Evolutionary conservation across 2,329 filamentous ascomycete genomes (phyloP).

Genomic region (Stromatinia cepivora): DNA sequence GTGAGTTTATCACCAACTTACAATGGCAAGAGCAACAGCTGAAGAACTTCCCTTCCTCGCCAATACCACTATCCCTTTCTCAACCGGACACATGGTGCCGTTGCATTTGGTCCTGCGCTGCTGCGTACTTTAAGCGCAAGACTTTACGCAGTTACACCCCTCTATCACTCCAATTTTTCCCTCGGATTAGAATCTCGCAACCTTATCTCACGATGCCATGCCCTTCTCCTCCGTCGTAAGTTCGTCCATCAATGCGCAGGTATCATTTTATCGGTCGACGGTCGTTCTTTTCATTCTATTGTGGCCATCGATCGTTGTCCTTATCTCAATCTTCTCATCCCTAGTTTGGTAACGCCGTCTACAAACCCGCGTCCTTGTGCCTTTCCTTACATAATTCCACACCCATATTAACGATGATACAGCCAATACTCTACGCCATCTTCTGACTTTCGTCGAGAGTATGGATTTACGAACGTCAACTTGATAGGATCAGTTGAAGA

Average conservation of each 20-base stretch:
- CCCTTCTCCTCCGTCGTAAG: not conserved
- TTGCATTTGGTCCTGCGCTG: not conserved
- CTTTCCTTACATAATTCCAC: not conserved
- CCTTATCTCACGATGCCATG: not conserved
- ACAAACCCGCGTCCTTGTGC: not conserved
- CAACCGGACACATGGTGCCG: not conserved
- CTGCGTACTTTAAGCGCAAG: too few species aligned
- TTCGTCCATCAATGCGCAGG: not conserved
- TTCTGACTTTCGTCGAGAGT: too few species aligned
- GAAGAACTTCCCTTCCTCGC: not conserved
- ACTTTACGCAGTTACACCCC: too few species aligned
- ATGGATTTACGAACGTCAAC: too few species aligned
- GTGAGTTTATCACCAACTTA: not conserved
- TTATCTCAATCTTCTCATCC: not conserved
- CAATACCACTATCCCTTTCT: too few species aligned
- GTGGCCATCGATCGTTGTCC: not conserved
- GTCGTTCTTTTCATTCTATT: not conserved
- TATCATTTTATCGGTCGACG: not conserved
- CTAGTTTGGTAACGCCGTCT: conserved; percentile 5
- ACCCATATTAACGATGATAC: too few species aligned
- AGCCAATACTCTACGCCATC: too few species aligned
- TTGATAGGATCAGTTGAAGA: too few species aligned
- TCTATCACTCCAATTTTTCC: too few species aligned
- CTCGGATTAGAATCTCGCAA: not conserved
- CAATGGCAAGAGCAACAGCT: not conserved